Evolutionary conservation across 768 basidiomycete species (phyloP).

Genomic region (Boletus edulis): DNA sequence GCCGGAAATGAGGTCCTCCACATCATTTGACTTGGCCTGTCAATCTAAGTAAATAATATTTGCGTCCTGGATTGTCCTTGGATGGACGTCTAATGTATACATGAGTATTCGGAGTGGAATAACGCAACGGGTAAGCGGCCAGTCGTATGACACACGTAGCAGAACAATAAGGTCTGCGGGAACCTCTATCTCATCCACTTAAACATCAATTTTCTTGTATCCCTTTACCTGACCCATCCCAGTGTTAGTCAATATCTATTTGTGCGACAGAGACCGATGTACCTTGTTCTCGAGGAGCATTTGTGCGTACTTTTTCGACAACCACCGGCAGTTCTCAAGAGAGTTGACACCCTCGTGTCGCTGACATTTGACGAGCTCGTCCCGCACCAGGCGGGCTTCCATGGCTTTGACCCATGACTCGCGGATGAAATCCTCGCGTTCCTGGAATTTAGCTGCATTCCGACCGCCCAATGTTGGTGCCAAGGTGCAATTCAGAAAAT

Average conservation of each 20-base stretch:
- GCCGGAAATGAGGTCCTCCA: constrained; percentile 43
- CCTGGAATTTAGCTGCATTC: constrained; percentile 54
- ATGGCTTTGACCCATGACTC: constrained; percentile 95
- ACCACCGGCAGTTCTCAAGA: constrained; percentile 83
- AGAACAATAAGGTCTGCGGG: not conserved
- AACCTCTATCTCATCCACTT: constrained; percentile 2
- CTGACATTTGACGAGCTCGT: constrained; percentile 89
- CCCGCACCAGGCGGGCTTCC: constrained; percentile 86
- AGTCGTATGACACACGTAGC: not conserved
- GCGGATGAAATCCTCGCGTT: constrained; percentile 73
- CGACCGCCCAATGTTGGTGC: not conserved
- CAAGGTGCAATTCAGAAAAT: not conserved
- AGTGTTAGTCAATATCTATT: constrained; percentile 3
- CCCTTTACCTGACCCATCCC: constrained; percentile 66
- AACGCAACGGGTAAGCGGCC: not conserved
- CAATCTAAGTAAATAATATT: not conserved
- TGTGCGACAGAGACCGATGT: constrained; percentile 24
- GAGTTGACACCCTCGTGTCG: constrained; percentile 89
- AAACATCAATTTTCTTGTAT: constrained; percentile 74
- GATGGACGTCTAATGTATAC: constrained; percentile 10
- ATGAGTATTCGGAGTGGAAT: not conserved
- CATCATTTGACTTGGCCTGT: not conserved
- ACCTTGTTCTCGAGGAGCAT: constrained; percentile 85
- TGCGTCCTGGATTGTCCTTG: not conserved
- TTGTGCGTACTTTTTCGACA: constrained; percentile 75